Evolutionary conservation across 495 filamentous ascomycete genomes (phyloP).

Genomic region (Aeminium ludgeri): DNA sequence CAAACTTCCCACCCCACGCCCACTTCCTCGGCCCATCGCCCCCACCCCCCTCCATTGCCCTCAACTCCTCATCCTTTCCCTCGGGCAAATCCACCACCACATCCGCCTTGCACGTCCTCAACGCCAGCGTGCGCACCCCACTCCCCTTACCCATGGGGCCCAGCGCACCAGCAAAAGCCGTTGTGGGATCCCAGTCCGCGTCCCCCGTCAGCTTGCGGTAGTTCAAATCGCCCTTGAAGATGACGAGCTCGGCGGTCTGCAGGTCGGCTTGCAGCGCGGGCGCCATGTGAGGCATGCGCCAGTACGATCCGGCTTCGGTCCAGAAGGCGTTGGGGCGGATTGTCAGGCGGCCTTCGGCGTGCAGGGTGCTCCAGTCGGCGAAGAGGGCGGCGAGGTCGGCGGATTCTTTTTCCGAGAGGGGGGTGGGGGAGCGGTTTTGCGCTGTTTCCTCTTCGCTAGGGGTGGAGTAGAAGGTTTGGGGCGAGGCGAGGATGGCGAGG

Average conservation of each 20-base stretch:
- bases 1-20: constrained; percentile 97
- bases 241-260: constrained; percentile 69
- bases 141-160: constrained; percentile 69
- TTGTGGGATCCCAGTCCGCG: constrained; percentile 80
- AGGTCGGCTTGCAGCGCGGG: constrained; percentile 59
- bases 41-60: constrained; percentile 44
- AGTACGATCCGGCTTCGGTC: constrained; percentile 71
- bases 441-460: constrained; percentile 47
- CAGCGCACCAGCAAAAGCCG: constrained; percentile 69
- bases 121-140: constrained; percentile 62
- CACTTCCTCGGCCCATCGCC: constrained; percentile 64
- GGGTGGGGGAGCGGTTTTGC: constrained; percentile 35
- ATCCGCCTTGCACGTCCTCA: constrained; percentile 92
- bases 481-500: constrained; percentile 55
- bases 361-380: constrained; percentile 57
- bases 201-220: constrained; percentile 84
- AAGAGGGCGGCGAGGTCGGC: constrained; percentile 60
- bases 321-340: constrained; percentile 75
- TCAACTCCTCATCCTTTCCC: constrained; percentile 66
- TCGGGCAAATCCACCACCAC: constrained; percentile 74
- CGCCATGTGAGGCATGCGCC: constrained; percentile 57
- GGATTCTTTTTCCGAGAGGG: constrained; percentile 49
- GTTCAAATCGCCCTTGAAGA: constrained; percentile 95
- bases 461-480: constrained; percentile 53
- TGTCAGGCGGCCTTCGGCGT: constrained; percentile 64